Base-by-base conservation (phyloP, 2,329 filamentous ascomycete genomes). In the Penicillium griseofulvum region DNA sequence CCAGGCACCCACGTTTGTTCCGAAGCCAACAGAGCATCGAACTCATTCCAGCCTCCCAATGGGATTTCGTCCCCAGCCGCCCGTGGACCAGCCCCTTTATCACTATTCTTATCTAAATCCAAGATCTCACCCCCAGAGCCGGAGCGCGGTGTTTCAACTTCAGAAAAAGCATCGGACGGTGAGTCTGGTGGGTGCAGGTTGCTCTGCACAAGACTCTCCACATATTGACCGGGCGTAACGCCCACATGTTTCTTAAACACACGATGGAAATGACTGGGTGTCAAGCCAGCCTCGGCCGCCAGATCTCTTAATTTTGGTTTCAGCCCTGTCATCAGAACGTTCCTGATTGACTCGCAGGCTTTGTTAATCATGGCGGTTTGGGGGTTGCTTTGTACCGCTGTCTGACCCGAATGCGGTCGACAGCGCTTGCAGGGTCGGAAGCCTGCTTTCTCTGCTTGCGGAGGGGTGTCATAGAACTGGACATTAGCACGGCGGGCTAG, bases 401-500 rank as follows among this genome's bases (percentile, higher is more conserved):
- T 61, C 58, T 48, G 64, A 56, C 49, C 62, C 54, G 34, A 64
- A 58, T 48, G 62, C 61, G 57, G 80, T 72, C 24, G 82, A 80
- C 82, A 85, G 52, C 82, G 76, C 68, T 83, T 83, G 70, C 83
- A 85, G 0, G 81, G 69, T 36, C 81, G 74, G 62, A 80, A 84
- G 1, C 82, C 82, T 16, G 75, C 76, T 11, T 68, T 65, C 60
- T 78, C 75, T 10, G 82, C 83, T 54, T 80, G 71, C 2, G 67
- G 59, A 0, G 77, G 67, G 1, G 75, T 78, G 46, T 79, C 74
- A 68, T 76, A 82, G 68, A 83, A 85, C 31, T 74, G 70, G 31
- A 89, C 75, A 19, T 82, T 81, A 11, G 82, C 77, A n/a, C 82
- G 76, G 2, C 78, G 75, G 1, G 82, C 80, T 14, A 89, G 78